Percentiles rank a stretch among this genome's conserved stretches.
phyloP scores from a whole-genome alignment of 2,329 filamentous ascomycete genomes.

The Pyrenophora graminea region DNA sequence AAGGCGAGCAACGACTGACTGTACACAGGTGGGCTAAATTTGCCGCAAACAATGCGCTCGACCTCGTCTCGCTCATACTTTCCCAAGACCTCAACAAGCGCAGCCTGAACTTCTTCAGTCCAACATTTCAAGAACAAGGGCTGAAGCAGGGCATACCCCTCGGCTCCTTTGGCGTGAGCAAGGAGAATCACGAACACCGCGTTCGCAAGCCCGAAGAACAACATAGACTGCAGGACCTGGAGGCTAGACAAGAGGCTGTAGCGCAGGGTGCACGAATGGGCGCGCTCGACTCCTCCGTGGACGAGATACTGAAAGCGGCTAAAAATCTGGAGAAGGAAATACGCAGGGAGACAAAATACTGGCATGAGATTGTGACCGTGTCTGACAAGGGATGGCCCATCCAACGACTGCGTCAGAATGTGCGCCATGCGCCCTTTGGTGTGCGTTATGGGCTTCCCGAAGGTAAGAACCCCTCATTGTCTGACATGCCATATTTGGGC shows the following conservation, averaged over 20 bases:
- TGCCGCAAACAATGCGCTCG: constrained; percentile 38
- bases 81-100: constrained; percentile 37
- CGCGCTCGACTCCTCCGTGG: constrained; percentile 73
- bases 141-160: constrained; percentile 44
- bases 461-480: constrained; percentile 48
- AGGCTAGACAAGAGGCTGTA: constrained; percentile 52
- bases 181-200: constrained; percentile 25
- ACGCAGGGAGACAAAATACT: constrained; percentile 80
- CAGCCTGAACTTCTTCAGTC: constrained; percentile 33
- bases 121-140: constrained; percentile 30
- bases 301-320: constrained; percentile 73
- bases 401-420: constrained; percentile 36
- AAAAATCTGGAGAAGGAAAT: constrained; percentile 76
- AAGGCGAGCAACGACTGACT: constrained; percentile 34
- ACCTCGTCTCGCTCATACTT: constrained; percentile 39
- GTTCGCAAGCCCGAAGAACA: constrained; percentile 25
- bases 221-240: constrained; percentile 39
- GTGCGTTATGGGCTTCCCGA: constrained; percentile 91
- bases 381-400: constrained; percentile 86
- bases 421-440: constrained; percentile 75
- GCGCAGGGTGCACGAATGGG: constrained; percentile 76
- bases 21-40: constrained; percentile 35
- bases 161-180: constrained; percentile 37
- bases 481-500: not conserved
- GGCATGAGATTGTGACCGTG: constrained; percentile 81